phyloP scores from a whole-genome alignment of 768 basidiomycete species.

The Ephemerocybe angulata region DNA sequence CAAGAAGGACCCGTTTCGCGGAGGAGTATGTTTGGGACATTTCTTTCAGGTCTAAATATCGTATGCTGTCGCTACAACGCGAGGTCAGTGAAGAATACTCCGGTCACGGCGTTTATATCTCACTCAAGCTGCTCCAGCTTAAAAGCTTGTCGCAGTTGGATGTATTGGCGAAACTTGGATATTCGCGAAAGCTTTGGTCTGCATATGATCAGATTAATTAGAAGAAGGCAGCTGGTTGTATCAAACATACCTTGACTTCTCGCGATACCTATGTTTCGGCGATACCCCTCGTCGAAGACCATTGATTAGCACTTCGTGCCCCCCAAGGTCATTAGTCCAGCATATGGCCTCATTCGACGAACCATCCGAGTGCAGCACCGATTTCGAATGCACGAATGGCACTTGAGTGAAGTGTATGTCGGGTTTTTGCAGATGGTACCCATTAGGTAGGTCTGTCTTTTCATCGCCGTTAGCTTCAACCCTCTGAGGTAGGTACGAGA shows the following conservation, averaged over 20 bases:
- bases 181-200: slow-evolving; percentile 30
- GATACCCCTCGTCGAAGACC: slow-evolving; percentile 77
- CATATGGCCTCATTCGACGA: slow-evolving; percentile 77
- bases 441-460: slow-evolving; percentile 43
- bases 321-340: slow-evolving; percentile 55
- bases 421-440: slow-evolving; percentile 50
- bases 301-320: slow-evolving; percentile 65
- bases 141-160: slow-evolving; percentile 13
- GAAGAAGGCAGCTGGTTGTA: background rate
- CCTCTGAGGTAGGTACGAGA: no score
- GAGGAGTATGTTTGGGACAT: slow-evolving; percentile 34
- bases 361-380: slow-evolving; percentile 29
- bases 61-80: background rate
- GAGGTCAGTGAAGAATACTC: background rate
- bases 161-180: slow-evolving; percentile 49
- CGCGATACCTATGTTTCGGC: slow-evolving; percentile 61
- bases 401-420: slow-evolving; percentile 54
- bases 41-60: slow-evolving; percentile 10
- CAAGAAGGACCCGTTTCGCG: slow-evolving; percentile 48
- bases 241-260: slow-evolving; percentile 53
- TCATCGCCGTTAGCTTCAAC: no score
- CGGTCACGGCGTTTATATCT: no score
- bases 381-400: slow-evolving; percentile 58
- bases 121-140: no score
- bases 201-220: background rate